phyloP scores from a whole-genome alignment of 305 asterid species.

The Solanum hybrid region DNA sequence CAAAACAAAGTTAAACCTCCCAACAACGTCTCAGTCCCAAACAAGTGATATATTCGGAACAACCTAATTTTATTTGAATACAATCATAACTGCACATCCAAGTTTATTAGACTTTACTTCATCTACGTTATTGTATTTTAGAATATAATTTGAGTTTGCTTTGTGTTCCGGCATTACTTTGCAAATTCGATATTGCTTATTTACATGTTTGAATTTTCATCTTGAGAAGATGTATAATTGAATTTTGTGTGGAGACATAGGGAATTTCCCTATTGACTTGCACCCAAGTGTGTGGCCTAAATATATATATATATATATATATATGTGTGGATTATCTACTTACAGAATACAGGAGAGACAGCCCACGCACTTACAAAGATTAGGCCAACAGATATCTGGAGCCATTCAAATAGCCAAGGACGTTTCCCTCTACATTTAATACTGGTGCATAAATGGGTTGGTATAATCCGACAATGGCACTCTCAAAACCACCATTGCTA shows the following conservation, averaged over 20 bases:
- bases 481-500: conserved; percentile 12
- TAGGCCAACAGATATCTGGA: too few species aligned
- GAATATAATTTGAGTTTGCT: not conserved
- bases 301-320: too few species aligned
- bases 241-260: too few species aligned
- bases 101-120: not conserved
- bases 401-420: not conserved
- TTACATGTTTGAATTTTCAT: not conserved
- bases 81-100: not conserved
- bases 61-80: not conserved
- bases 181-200: not conserved
- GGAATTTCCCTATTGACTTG: not conserved
- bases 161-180: not conserved
- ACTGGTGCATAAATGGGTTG: conserved; percentile 30
- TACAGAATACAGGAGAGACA: too few species aligned
- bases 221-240: not conserved
- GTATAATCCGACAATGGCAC: conserved; percentile 25
- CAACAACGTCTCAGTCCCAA: not conserved
- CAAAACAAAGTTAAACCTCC: not conserved
- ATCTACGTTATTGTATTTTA: not conserved
- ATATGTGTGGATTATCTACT: not conserved
- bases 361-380: too few species aligned
- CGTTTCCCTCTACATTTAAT: not conserved
- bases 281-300: not conserved
- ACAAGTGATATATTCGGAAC: not conserved